Conservation (phyloP, 2,329 filamentous ascomycete species). For the Penicillium concentricum region DNA sequence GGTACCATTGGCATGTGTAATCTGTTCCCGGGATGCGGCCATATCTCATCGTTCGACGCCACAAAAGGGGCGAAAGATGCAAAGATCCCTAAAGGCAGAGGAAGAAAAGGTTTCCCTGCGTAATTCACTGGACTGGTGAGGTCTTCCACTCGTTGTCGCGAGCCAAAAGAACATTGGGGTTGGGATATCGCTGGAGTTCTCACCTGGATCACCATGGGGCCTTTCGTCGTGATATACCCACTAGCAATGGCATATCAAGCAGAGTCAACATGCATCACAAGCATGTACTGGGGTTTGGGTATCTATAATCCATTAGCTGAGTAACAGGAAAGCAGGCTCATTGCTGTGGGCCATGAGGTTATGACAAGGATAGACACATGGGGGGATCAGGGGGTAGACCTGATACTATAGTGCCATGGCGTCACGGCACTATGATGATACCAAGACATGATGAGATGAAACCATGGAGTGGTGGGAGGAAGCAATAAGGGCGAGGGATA, state of each 20-base stretch:
- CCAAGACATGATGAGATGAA: background rate
- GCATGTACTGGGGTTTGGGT: background rate
- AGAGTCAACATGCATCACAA: background rate
- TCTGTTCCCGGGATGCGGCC: background rate
- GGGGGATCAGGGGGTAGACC: background rate
- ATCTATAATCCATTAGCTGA: background rate
- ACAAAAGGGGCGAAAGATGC: background rate
- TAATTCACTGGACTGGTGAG: slow-evolving; percentile 2
- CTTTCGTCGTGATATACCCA: background rate
- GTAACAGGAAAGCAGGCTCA: background rate
- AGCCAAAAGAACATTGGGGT: background rate
- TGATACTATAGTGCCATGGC: background rate
- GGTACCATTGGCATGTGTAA: background rate
- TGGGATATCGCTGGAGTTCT: background rate
- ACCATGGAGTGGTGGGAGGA: background rate
- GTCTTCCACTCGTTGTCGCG: background rate
- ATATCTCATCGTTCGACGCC: background rate
- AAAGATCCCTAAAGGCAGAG: background rate
- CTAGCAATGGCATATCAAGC: background rate
- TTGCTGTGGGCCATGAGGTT: background rate
- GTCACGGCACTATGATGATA: background rate
- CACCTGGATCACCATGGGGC: background rate
- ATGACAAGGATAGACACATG: background rate
- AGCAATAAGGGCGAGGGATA: too few relatives aligned
- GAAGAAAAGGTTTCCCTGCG: background rate